Base-by-base conservation (phyloP, 805 yeast species). In the Starmerella geochares region DNA sequence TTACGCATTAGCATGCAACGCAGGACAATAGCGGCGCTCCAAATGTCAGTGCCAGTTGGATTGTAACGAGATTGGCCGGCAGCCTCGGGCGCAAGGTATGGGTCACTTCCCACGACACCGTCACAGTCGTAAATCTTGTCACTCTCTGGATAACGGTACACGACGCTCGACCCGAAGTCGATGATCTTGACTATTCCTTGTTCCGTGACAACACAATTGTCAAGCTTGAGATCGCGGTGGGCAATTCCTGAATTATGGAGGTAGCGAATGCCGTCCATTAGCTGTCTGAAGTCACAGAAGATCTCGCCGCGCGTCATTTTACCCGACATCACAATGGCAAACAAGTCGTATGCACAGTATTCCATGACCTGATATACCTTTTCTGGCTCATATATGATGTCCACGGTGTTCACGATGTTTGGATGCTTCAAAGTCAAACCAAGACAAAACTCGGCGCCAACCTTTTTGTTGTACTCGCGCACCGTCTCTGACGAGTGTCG, bases 121-220 rank as follows among this genome's bases (percentile, higher is more conserved):
- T 80, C 80, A 2, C 94, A 79, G 62, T 83, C 87, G 49, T 83
- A 78, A 54, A 82, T 67, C 4, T 76, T 79, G 52, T 74, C 82
- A 50, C 79, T 78, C 61, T 83, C 85, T 1, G 96, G 96, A 64
- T 87, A 87, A 43, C 83, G 80, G 67, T 83, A 88, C 5, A 88
- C 94, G 23, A 85, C 95, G 1, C 95, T 90, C 3, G 94, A 81
- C 8, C 96, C 96, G 64, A 88, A 88, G 67, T 88, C 96, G 58
- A 88, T 88, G 58, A 88, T 76, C 62, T 86, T 86, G 39, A 88
- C 90, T 42, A 87, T 81, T 40, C 96, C 96, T 24, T 82, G 75
- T 21, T 73, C 72, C 53, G 83, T 79, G 41, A 88, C 80, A 19
- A 88, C 96, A 72, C 96, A 87, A 66, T 88, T 88, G 68, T 88